Conservation (phyloP, 2,329 filamentous ascomycete species). For the Byssothecium circinans region DNA sequence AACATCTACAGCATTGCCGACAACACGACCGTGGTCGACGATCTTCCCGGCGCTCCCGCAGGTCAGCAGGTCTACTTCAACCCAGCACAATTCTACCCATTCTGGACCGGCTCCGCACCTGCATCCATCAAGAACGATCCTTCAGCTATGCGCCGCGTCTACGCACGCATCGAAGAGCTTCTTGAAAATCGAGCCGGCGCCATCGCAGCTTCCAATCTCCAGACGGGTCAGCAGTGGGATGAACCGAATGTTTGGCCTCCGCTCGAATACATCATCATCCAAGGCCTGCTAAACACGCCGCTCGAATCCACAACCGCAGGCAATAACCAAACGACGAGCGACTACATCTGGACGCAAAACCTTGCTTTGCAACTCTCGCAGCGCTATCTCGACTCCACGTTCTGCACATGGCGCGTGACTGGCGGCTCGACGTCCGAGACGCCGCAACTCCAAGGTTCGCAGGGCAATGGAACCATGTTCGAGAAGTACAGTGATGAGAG, state of each 20-base stretch:
- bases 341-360: slow-evolving; percentile 57
- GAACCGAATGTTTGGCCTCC: slow-evolving; percentile 72
- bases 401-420: slow-evolving; percentile 70
- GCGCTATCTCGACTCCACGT: slow-evolving; percentile 67
- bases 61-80: slow-evolving; percentile 62
- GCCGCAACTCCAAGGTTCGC: slow-evolving; percentile 32
- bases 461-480: slow-evolving; percentile 66
- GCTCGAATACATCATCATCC: slow-evolving; percentile 65
- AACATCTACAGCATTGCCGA: slow-evolving; percentile 55
- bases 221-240: slow-evolving; percentile 69
- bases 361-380: slow-evolving; percentile 63
- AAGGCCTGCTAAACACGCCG: slow-evolving; percentile 62
- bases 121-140: slow-evolving; percentile 60
- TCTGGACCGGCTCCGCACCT: slow-evolving; percentile 69
- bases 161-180: slow-evolving; percentile 55
- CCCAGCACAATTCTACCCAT: slow-evolving; percentile 66
- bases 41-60: slow-evolving; percentile 50
- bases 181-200: slow-evolving; percentile 58
- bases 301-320: slow-evolving; percentile 58
- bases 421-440: slow-evolving; percentile 58
- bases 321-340: slow-evolving; percentile 39
- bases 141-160: slow-evolving; percentile 58
- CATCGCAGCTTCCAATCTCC: slow-evolving; percentile 64
- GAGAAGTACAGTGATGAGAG: slow-evolving; percentile 68
- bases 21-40: slow-evolving; percentile 44